Evolutionary conservation across 805 yeast genomes (phyloP).

Genomic region (Spathaspora gorwiae): DNA sequence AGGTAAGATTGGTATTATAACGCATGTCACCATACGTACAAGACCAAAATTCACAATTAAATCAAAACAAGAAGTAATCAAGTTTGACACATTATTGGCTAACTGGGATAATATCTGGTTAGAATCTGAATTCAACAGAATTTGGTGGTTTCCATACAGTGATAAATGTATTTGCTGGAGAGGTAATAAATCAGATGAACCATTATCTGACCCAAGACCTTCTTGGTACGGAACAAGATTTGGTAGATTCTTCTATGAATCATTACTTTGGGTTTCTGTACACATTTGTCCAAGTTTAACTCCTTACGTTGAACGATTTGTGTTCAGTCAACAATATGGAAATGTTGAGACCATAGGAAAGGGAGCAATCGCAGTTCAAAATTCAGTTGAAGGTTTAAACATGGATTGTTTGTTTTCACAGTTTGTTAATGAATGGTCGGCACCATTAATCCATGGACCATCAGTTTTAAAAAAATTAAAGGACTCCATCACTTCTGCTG

Average conservation of each 20-base stretch:
- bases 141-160: slow-evolving; percentile 98
- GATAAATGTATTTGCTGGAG: slow-evolving; percentile 86
- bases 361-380: slow-evolving; percentile 67
- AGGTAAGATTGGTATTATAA: slow-evolving; percentile 89
- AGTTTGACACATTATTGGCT: slow-evolving; percentile 65
- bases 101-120: slow-evolving; percentile 83
- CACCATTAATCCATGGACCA: slow-evolving; percentile 77
- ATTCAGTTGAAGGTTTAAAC: slow-evolving; percentile 81
- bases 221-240: slow-evolving; percentile 83
- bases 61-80: slow-evolving; percentile 76
- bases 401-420: slow-evolving; percentile 96
- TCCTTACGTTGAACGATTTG: slow-evolving; percentile 79
- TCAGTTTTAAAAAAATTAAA: slow-evolving; percentile 63
- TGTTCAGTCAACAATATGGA: slow-evolving; percentile 82
- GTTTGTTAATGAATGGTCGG: slow-evolving; percentile 96
- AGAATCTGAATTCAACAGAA: slow-evolving; percentile 82
- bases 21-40: slow-evolving; percentile 76
- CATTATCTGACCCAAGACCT: slow-evolving; percentile 57
- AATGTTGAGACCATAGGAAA: slow-evolving; percentile 57
- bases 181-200: slow-evolving; percentile 70
- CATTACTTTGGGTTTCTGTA: slow-evolving; percentile 74
- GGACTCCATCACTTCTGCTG: slow-evolving; percentile 58
- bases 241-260: slow-evolving; percentile 78
- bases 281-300: slow-evolving; percentile 70
- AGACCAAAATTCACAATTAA: slow-evolving; percentile 80